Percentiles rank a stretch among this genome's conserved stretches.
phyloP scores from a whole-genome alignment of 2,329 filamentous ascomycete species.

The Colletotrichum orchidophilum region DNA sequence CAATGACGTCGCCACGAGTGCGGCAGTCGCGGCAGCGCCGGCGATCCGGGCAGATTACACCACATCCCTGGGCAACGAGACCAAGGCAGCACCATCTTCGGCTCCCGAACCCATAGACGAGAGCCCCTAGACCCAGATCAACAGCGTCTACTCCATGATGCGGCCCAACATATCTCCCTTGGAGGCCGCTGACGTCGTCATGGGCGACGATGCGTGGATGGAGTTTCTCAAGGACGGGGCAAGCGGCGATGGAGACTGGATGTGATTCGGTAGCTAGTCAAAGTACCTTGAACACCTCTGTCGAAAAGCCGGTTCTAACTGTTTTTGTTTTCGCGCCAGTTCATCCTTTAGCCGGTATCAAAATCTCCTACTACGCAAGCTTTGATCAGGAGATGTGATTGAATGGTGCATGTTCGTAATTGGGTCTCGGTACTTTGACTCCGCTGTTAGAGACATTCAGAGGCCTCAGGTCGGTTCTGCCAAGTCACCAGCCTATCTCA shows the following conservation, averaged over 20 bases:
- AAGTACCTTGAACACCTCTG: no score
- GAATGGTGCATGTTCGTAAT: no score
- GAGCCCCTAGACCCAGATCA: slow-evolving; percentile 53
- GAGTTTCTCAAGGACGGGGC: slow-evolving; percentile 42
- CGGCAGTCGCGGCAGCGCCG: not conserved
- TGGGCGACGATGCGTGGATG: slow-evolving; percentile 50
- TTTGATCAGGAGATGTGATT: no score
- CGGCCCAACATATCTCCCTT: slow-evolving; percentile 52
- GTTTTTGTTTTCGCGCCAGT: no score
- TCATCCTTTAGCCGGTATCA: no score
- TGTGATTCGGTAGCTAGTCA: slow-evolving; percentile 7
- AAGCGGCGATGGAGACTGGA: slow-evolving; percentile 27
- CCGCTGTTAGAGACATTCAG: not conserved
- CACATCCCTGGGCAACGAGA: not conserved
- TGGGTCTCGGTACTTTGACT: no score
- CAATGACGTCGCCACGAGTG: not conserved
- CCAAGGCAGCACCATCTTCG: not conserved
- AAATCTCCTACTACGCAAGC: no score
- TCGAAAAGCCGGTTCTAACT: no score
- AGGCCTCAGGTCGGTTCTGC: not conserved
- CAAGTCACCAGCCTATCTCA: not conserved
- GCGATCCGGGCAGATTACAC: not conserved
- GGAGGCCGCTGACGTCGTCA: slow-evolving; percentile 48
- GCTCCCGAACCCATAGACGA: slow-evolving; percentile 43
- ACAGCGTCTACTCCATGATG: slow-evolving; percentile 55